These are phyloP conservation scores for Microbotryomycetes sp. DNA, from an alignment of 1,284 basidiomycete genomes.

Conservation along the genomic window DNA sequence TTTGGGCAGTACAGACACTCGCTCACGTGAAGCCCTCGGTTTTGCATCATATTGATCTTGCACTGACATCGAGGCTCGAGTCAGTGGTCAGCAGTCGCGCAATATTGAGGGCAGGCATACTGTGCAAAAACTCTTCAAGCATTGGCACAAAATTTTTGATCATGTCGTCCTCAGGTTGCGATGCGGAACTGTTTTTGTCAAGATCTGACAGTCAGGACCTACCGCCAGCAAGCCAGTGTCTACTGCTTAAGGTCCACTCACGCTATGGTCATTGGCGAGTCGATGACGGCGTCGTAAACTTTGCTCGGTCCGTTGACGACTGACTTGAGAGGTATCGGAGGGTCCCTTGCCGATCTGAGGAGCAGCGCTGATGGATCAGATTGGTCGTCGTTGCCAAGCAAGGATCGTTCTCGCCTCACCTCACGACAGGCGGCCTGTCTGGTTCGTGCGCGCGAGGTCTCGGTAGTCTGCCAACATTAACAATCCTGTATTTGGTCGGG, in stretches of 20 bases:
- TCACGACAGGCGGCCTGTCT: neutral
- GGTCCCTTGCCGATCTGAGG: too few species aligned
- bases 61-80: too few species aligned
- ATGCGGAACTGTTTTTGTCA: neutral
- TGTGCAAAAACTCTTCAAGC: conserved; percentile 35
- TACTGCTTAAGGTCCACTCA: too few species aligned
- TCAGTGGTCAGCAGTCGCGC: too few species aligned
- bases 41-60: too few species aligned
- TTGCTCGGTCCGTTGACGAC: neutral
- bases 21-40: too few species aligned
- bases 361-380: too few species aligned
- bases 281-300: neutral
- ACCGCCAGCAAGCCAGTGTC: neutral
- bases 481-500: too few species aligned
- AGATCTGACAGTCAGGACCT: neutral
- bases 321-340: too few species aligned
- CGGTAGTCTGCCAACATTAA: neutral
- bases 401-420: neutral
- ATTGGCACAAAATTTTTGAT: conserved; percentile 36
- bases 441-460: neutral
- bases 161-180: conserved; percentile 13
- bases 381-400: too few species aligned
- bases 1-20: too few species aligned
- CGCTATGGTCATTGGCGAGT: too few species aligned
- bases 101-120: conserved; percentile 20